These are phyloP conservation scores for Acacia melanoxylon DNA, from an alignment of 306 rosid genomes.

Conservation along the genomic window DNA sequence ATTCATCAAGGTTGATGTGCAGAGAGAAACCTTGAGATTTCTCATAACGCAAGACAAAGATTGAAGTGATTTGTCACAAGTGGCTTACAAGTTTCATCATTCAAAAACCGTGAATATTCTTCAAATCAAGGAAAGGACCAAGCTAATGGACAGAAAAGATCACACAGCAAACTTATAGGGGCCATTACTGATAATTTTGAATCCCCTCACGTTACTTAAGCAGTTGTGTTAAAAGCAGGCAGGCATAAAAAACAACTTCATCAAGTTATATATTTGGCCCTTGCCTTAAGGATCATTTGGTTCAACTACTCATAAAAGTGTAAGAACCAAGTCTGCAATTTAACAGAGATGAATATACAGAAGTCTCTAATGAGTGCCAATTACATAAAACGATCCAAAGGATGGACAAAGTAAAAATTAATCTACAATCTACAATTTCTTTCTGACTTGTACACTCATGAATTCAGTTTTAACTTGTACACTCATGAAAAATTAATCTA, in stretches of 20 bases:
- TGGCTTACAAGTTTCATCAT: conserved; percentile 11
- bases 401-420: background rate
- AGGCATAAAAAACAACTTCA: background rate
- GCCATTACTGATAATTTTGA: conserved; percentile 2
- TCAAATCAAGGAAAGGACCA: background rate
- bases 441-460: too few species aligned
- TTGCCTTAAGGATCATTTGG: background rate
- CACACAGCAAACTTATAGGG: background rate
- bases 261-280: background rate
- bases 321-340: background rate
- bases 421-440: too few species aligned
- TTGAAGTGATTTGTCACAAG: conserved; percentile 4
- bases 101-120: background rate
- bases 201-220: background rate
- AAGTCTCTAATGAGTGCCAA: background rate
- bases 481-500: too few species aligned
- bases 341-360: background rate
- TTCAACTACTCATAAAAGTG: background rate
- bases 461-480: too few species aligned
- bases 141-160: background rate
- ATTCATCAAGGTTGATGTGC: background rate
- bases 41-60: background rate
- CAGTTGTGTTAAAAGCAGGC: background rate
- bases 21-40: conserved; percentile 10
- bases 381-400: background rate